Percentiles rank a stretch among this genome's conserved stretches.
phyloP scores from a whole-genome alignment of 306 rosid species.

The Hippophae rhamnoides region DNA sequence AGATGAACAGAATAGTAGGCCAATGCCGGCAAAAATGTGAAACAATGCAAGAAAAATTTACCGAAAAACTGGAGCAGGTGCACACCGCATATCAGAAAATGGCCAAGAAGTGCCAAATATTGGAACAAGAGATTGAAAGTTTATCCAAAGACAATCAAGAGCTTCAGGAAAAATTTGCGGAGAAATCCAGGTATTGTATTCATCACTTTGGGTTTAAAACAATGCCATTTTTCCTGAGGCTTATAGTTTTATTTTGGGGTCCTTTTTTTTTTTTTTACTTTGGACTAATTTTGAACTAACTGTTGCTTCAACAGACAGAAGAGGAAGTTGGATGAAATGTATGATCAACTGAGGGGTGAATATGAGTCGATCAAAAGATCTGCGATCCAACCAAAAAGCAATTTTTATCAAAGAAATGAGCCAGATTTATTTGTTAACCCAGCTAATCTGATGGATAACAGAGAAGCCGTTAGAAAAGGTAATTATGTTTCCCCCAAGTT shows the following conservation, averaged over 20 bases:
- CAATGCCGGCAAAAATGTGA: conserved; percentile 95
- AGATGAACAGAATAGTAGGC: conserved; percentile 70
- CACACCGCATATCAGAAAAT: conserved; percentile 86
- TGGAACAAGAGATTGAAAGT: conserved; percentile 86
- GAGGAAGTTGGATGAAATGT: conserved; percentile 99
- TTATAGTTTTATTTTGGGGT: conserved; percentile 11
- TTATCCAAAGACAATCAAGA: conserved; percentile 94
- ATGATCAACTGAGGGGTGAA: conserved; percentile 86
- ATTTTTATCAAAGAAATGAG: conserved; percentile 82
- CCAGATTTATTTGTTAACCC: conserved; percentile 68
- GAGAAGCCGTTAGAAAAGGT: conserved; percentile 78
- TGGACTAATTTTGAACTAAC: background rate
- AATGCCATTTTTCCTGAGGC: background rate
- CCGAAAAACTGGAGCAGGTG: conserved; percentile 83
- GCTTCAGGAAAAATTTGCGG: conserved; percentile 95
- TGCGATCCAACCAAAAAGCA: conserved; percentile 75
- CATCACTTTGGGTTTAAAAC: too few relatives aligned
- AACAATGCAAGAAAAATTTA: conserved; percentile 81
- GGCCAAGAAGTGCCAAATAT: conserved; percentile 79
- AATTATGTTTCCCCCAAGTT: conserved; percentile 20
- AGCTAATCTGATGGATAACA: conserved; percentile 56
- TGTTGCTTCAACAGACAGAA: conserved; percentile 63
- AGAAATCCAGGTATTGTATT: conserved; percentile 66
- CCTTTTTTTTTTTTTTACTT: conserved; percentile 5
- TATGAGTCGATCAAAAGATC: conserved; percentile 65